Conservation (phyloP, 352 stramenopile genomes). For the Phytophthora pseudosyringae region DNA sequence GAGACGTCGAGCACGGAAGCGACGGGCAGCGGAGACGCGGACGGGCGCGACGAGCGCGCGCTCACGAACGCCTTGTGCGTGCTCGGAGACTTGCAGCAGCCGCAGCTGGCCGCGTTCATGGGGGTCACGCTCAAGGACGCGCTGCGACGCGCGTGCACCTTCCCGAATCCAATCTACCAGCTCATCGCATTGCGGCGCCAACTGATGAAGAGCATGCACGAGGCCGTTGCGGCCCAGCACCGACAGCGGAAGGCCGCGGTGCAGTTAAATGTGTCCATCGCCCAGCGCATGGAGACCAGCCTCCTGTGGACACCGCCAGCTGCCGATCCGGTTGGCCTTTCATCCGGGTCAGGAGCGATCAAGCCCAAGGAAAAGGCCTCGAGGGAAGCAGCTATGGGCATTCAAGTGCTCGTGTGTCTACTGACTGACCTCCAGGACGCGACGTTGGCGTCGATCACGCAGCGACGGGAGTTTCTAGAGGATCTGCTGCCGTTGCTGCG, state of each 20-base stretch:
- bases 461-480: constrained; percentile 52
- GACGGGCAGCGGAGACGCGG: constrained; percentile 1
- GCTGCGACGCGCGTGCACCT: constrained; percentile 44
- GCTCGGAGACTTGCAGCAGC: constrained; percentile 53
- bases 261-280: constrained; percentile 22
- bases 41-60: constrained; percentile 40
- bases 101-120: constrained; percentile 50
- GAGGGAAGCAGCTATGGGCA: constrained; percentile 48
- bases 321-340: not conserved
- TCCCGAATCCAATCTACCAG: constrained; percentile 64
- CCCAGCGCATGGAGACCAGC: constrained; percentile 19
- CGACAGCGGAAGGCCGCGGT: constrained; percentile 43
- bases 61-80: constrained; percentile 59
- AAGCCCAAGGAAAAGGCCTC: constrained; percentile 41
- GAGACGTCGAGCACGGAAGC: constrained; percentile 4
- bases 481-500: constrained; percentile 55
- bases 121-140: constrained; percentile 54
- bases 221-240: constrained; percentile 52
- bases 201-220: constrained; percentile 68
- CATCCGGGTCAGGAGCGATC: not conserved
- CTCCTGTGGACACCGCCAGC: not conserved
- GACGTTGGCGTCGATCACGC: constrained; percentile 9
- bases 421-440: constrained; percentile 41
- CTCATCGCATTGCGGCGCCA: constrained; percentile 57
- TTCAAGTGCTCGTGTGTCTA: constrained; percentile 51